phyloP scores from a whole-genome alignment of 345 rosid genomes.

The Populus davidiana region DNA sequence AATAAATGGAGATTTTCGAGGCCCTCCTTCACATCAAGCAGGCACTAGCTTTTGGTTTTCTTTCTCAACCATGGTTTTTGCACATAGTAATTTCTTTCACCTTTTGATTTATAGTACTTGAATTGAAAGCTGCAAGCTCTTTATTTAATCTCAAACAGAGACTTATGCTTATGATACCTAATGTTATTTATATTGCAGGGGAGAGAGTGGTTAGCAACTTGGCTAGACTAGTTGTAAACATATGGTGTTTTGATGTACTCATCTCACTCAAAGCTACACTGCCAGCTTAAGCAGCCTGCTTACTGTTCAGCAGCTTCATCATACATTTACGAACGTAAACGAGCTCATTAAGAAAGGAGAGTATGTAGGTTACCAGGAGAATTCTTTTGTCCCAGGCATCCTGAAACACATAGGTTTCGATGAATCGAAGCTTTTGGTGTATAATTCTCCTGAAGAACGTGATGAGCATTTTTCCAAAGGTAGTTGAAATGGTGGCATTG shows the following conservation, averaged over 20 bases:
- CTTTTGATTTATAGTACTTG: neutral
- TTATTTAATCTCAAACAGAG: too few species aligned
- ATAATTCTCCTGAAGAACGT: conserved; percentile 11
- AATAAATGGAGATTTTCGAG: too few species aligned
- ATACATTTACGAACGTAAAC: conserved; percentile 31
- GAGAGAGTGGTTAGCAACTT: conserved; percentile 53
- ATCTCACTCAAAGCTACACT: conserved; percentile 64
- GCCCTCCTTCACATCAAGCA: conserved; percentile 29
- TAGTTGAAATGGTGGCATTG: conserved; percentile 21
- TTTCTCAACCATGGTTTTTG: conserved; percentile 29
- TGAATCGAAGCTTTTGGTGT: neutral
- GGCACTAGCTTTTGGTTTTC: conserved; percentile 74
- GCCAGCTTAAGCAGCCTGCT: conserved; percentile 56
- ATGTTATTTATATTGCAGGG: conserved; percentile 33
- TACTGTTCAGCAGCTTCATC: conserved; percentile 46
- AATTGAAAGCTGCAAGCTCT: too few species aligned
- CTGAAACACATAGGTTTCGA: conserved; percentile 18
- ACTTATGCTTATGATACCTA: too few species aligned
- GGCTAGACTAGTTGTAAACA: conserved; percentile 40
- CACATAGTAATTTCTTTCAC: neutral
- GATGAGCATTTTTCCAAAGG: conserved; percentile 12
- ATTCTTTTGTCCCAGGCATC: conserved; percentile 36
- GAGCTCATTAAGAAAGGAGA: conserved; percentile 34
- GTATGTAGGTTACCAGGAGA: conserved; percentile 34
- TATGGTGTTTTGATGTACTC: conserved; percentile 57